phyloP scores from a whole-genome alignment of 257 asterid species.

The Nicotiana benthamiana region DNA sequence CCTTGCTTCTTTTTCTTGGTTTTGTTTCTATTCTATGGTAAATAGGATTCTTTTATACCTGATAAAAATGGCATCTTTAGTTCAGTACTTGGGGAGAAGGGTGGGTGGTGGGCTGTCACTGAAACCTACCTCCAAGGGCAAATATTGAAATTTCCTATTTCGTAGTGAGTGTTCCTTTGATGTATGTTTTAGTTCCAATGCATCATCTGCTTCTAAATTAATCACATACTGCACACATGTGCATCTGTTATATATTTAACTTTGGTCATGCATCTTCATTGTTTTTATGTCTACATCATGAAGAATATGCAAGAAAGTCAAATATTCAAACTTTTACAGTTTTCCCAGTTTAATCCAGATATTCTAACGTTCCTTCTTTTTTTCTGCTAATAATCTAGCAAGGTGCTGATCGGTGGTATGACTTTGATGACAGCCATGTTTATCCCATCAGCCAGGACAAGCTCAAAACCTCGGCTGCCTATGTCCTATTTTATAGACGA shows the following conservation, averaged over 20 bases:
- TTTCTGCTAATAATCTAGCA: constrained; percentile 42
- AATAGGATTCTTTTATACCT: not conserved
- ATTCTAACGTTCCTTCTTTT: not conserved
- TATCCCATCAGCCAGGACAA: constrained; percentile 63
- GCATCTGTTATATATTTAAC: not conserved
- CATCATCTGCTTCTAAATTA: not conserved
- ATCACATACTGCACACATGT: not conserved
- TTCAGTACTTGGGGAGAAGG: not conserved
- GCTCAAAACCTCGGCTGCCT: constrained; percentile 86
- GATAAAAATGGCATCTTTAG: not conserved
- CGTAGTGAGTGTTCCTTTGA: not conserved
- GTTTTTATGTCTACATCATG: not conserved
- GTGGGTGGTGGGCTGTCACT: not conserved
- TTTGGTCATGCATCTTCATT: not conserved
- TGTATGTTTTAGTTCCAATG: not conserved
- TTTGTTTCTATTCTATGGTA: not conserved
- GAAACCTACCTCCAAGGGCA: not conserved
- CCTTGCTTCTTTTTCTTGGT: constrained; percentile 6
- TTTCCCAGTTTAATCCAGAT: not conserved
- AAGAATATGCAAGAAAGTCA: not conserved
- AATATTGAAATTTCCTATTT: not conserved
- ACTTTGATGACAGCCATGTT: constrained; percentile 79
- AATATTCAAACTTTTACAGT: not conserved
- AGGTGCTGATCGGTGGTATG: constrained; percentile 79
- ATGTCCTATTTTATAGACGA: constrained; percentile 78